Evolutionary conservation across 176 grass and related monocot species (phyloP).

Genomic region (Avena insularis): DNA sequence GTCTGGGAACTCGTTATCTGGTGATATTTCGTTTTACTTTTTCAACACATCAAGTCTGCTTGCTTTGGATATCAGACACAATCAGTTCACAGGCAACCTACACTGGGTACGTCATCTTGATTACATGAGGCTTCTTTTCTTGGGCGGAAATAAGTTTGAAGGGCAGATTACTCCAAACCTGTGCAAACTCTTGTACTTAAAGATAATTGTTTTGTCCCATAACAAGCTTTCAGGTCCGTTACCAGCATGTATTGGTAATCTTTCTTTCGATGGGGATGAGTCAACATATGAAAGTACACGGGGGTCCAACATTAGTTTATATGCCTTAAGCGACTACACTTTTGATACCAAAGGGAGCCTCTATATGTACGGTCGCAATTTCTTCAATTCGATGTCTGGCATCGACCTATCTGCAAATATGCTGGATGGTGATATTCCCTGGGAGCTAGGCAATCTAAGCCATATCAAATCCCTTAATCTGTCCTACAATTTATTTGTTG

Average conservation of each 20-base stretch:
- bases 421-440: not conserved
- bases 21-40: not conserved
- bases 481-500: not conserved
- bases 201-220: slow-evolving; percentile 19
- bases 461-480: slow-evolving; percentile 26
- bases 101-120: not conserved
- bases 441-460: not conserved
- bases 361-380: not conserved
- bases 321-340: not conserved
- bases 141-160: slow-evolving; percentile 28
- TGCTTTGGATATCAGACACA: not conserved
- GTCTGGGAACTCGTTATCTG: slow-evolving; percentile 19
- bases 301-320: too few relatives aligned
- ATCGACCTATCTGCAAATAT: not conserved
- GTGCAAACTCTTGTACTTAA: slow-evolving; percentile 24
- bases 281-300: too few relatives aligned
- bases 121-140: not conserved
- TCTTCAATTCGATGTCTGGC: not conserved
- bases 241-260: slow-evolving; percentile 32
- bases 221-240: slow-evolving; percentile 35
- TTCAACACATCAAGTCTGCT: not conserved
- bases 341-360: slow-evolving; percentile 28
- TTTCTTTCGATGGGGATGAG: not conserved
- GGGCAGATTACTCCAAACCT: slow-evolving; percentile 6
- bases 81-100: not conserved